Evolutionary conservation across 306 rosid species (phyloP).

Genomic region (Trifolium subterraneum): DNA sequence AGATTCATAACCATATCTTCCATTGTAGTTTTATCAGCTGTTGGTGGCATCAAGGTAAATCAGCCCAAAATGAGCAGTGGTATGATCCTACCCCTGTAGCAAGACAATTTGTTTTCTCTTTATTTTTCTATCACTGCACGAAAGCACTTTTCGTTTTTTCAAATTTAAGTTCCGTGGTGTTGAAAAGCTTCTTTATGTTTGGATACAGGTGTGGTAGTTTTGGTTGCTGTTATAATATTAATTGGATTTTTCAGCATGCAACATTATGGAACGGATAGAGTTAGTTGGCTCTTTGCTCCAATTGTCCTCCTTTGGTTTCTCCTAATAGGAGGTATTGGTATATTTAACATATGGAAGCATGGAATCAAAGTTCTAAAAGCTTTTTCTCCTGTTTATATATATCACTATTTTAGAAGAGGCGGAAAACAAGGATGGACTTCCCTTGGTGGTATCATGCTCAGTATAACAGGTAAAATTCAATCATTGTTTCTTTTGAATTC

Average conservation of each 20-base stretch:
- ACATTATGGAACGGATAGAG: conserved; percentile 93
- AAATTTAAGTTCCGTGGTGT: conserved; percentile 27
- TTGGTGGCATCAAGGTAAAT: conserved; percentile 95
- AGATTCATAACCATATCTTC: conserved; percentile 44
- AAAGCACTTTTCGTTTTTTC: neutral
- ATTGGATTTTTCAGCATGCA: conserved; percentile 93
- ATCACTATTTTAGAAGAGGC: conserved; percentile 75
- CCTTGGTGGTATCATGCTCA: conserved; percentile 94
- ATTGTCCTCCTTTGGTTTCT: conserved; percentile 95
- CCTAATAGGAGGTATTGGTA: conserved; percentile 90
- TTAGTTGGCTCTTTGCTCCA: conserved; percentile 99
- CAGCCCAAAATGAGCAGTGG: conserved; percentile 65
- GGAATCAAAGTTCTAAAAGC: conserved; percentile 80
- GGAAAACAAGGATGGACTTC: conserved; percentile 86
- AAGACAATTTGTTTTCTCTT: conserved; percentile 18
- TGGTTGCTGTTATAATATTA: conserved; percentile 86
- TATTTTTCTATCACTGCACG: conserved; percentile 16
- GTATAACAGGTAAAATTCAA: conserved; percentile 80
- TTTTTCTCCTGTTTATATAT: conserved; percentile 79
- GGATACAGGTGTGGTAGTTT: conserved; percentile 73
- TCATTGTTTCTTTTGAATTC: conserved; percentile 20
- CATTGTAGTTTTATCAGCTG: conserved; percentile 85
- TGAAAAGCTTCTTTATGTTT: conserved; percentile 42
- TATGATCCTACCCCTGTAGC: conserved; percentile 49
- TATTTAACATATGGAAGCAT: conserved; percentile 83